Percentiles rank a stretch among this genome's conserved stretches.
phyloP scores from a whole-genome alignment of 179 eudicot species.

The Spergularia azorica region DNA sequence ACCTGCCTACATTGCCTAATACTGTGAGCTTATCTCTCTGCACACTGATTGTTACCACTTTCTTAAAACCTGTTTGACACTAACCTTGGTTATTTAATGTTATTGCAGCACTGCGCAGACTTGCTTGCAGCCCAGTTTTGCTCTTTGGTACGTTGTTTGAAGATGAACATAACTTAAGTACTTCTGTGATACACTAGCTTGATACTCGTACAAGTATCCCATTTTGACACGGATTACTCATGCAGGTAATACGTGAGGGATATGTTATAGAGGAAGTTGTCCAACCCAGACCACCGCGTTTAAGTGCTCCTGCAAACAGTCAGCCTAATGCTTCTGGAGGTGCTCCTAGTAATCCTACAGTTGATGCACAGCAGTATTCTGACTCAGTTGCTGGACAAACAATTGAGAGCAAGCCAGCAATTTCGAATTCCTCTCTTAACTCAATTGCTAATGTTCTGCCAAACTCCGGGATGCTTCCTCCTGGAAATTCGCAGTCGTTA shows the following conservation, averaged over 20 bases:
- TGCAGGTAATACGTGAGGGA: constrained; percentile 80
- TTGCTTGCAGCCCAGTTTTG: constrained; percentile 76
- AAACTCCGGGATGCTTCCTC: constrained; percentile 67
- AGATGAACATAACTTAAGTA: background rate
- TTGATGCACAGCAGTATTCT: constrained; percentile 59
- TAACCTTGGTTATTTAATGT: constrained; percentile 20
- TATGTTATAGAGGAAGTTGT: constrained; percentile 64
- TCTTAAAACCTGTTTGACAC: background rate
- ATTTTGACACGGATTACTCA: constrained; percentile 13
- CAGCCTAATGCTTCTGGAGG: constrained; percentile 44
- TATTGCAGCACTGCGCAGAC: constrained; percentile 83
- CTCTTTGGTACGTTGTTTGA: constrained; percentile 61
- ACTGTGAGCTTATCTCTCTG: constrained; percentile 53
- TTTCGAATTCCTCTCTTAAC: constrained; percentile 40
- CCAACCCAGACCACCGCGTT: constrained; percentile 58
- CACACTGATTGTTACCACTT: background rate
- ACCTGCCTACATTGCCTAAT: constrained; percentile 82
- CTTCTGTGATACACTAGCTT: background rate
- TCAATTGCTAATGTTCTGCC: constrained; percentile 42
- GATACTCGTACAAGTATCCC: background rate
- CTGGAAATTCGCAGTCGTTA: constrained; percentile 59
- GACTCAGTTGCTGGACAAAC: constrained; percentile 56
- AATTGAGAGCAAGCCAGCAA: constrained; percentile 55
- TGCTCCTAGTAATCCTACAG: constrained; percentile 39
- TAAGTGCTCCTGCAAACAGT: constrained; percentile 39